Evolutionary conservation across 2,329 filamentous ascomycete genomes (phyloP), one percentile per base, ranked within the genome.

Genomic region (Colletotrichum salicis): DNA sequence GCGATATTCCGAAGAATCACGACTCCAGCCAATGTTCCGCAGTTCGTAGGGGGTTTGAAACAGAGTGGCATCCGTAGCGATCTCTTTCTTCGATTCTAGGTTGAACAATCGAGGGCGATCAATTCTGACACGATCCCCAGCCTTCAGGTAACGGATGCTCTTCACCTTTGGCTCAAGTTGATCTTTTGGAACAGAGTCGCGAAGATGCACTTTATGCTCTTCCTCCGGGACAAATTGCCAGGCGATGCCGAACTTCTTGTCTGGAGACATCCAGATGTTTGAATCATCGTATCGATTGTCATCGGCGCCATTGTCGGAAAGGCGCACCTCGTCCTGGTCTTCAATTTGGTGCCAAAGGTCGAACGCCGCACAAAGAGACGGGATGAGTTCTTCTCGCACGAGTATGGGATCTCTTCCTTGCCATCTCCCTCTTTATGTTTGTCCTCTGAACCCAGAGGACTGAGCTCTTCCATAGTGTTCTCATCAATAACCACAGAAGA

Each of bases 131-230:
- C 73, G 70, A 6, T 80, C 79, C 1, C 79, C 79, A 1, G 78
- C 75, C 6, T 79, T 79, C 11, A 76, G 74, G 48, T 79, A 78
- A 8, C 74, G 65, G 3, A 75, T 60, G 0, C 35, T 67, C 8
- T 72, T 74, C 0, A 78, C 54, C 24, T 79, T 78, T 3, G 78
- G 78, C 63, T 77, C 70, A 35, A 79, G 55, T 51, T 77, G 78
- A 41, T 79, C 78, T 2, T 73, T 60, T 4, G 78, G 78, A 4
- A 71, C 74, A 11, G 77, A 78, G 48, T 79, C 77, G 24, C 79
- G 61, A 1, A 78, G 27, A 76, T 62, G 57, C 15, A 67, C n/a
- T 4, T 62, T 63, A 54, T 71, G 75, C 0, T 75, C 70, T 58
- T 77, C 69, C 51, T 59, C 37, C 1, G 75, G 68, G 5, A 59